Percentiles rank a stretch among this genome's conserved stretches.
Evolutionary conservation across 2,329 filamentous ascomycete species (phyloP).

Genomic region (Scedosporium aurantiacum): DNA sequence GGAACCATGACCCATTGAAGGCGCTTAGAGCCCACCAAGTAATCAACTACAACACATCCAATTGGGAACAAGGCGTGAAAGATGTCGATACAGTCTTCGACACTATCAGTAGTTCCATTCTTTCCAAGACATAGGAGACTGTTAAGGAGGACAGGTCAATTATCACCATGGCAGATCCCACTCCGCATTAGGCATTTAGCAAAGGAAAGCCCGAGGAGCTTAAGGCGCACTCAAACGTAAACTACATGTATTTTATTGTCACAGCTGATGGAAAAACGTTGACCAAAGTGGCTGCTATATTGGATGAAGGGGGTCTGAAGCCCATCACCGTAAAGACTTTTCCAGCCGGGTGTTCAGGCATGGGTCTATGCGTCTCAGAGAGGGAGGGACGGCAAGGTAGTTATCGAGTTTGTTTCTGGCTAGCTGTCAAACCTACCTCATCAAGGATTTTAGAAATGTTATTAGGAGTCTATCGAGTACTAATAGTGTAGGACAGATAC

Average conservation of each 20-base stretch:
- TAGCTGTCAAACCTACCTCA: background rate
- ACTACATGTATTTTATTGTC: constrained; percentile 20
- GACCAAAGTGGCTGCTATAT: constrained; percentile 10
- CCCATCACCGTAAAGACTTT: constrained; percentile 15
- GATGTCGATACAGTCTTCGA: constrained; percentile 21
- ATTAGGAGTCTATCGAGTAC: no score
- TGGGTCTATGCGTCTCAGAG: constrained; percentile 16
- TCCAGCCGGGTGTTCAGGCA: constrained; percentile 14
- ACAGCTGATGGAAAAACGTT: constrained; percentile 13
- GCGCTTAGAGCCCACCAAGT: constrained; percentile 14
- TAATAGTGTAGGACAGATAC: no score
- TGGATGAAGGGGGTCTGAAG: constrained; percentile 14
- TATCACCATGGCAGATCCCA: constrained; percentile 23
- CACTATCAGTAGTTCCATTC: constrained; percentile 17
- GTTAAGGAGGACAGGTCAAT: constrained; percentile 20
- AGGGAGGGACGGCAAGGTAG: constrained; percentile 15
- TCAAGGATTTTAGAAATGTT: background rate
- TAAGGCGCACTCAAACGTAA: constrained; percentile 11
- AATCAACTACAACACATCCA: constrained; percentile 15
- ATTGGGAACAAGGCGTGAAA: constrained; percentile 15
- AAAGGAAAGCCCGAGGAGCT: constrained; percentile 12
- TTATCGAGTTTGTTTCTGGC: constrained; percentile 16
- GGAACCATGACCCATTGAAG: constrained; percentile 10
- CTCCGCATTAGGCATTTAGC: constrained; percentile 20
- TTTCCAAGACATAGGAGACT: constrained; percentile 18